These are phyloP conservation scores for Linum usitatissimum DNA, from an alignment of 345 rosid species.

Conservation along the genomic window DNA sequence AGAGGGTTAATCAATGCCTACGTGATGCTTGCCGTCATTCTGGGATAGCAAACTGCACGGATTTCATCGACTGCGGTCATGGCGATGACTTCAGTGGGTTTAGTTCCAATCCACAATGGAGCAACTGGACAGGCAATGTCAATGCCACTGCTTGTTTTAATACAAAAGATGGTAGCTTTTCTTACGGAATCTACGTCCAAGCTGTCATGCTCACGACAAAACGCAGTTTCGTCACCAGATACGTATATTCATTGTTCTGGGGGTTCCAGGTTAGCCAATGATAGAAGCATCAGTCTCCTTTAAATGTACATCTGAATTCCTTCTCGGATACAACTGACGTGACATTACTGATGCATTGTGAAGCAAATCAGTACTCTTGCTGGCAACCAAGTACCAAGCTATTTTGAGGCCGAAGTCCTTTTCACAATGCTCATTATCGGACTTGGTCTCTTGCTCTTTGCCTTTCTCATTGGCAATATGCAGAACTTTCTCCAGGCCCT, in stretches of 20 bases:
- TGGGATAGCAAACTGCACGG: constrained; percentile 11
- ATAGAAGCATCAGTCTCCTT: background rate
- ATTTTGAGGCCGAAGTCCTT: constrained; percentile 64
- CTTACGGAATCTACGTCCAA: constrained; percentile 46
- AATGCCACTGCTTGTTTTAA: constrained; percentile 44
- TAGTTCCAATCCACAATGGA: fast-evolving
- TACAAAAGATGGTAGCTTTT: constrained; percentile 16
- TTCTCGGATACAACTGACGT: background rate
- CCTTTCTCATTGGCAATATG: constrained; percentile 89
- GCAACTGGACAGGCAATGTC: constrained; percentile 22
- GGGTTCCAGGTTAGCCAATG: constrained; percentile 67
- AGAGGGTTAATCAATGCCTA: constrained; percentile 91
- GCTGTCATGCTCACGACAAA: constrained; percentile 49
- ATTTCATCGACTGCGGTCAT: constrained; percentile 52
- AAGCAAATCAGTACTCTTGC: constrained; percentile 98
- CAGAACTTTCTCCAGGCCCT: constrained; percentile 90
- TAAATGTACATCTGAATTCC: background rate
- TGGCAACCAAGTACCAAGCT: constrained; percentile 80
- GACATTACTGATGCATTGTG: constrained; percentile 4
- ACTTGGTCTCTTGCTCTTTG: constrained; percentile 83
- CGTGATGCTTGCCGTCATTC: constrained; percentile 42
- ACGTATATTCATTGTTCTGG: constrained; percentile 73
- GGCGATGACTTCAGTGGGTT: constrained; percentile 4
- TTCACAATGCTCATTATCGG: constrained; percentile 79
- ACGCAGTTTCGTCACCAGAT: constrained; percentile 38